These are phyloP conservation scores for Bathelium albidoporum DNA, from an alignment of 495 filamentous ascomycete species.

Conservation along the genomic window DNA sequence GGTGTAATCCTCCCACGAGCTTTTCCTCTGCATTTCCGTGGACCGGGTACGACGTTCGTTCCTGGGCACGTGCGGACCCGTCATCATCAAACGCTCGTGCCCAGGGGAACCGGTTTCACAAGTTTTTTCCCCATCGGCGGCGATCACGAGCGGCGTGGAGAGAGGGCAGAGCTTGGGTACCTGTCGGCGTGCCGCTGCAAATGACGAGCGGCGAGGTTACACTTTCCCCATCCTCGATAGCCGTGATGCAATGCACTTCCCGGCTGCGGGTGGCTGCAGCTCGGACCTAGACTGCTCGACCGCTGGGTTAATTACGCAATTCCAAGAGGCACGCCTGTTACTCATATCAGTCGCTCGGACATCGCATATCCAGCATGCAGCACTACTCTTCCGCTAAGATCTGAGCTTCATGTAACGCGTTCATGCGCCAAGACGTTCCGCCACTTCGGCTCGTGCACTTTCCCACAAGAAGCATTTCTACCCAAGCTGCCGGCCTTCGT, in stretches of 20 bases:
- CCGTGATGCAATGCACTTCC: background rate
- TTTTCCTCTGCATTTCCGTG: background rate
- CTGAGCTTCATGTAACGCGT: background rate
- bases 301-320: background rate
- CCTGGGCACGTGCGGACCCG: background rate
- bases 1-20: background rate
- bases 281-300: background rate
- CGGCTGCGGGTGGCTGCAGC: constrained; percentile 2
- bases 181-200: background rate
- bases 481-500: background rate
- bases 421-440: background rate
- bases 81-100: background rate
- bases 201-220: background rate
- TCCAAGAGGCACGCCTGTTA: background rate
- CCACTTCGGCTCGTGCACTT: background rate
- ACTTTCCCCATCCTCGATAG: background rate
- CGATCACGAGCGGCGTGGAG: background rate
- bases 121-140: background rate
- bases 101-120: background rate
- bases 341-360: too few relatives aligned
- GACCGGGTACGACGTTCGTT: background rate
- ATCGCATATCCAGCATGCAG: too few relatives aligned
- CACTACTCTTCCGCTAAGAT: background rate
- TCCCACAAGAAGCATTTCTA: background rate
- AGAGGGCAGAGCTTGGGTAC: background rate